A percentile compares a stretch with the other conserved stretches of the same genome.
Conservation (phyloP, 2,329 filamentous ascomycete species). For the Lasiodiplodia citricola region DNA sequence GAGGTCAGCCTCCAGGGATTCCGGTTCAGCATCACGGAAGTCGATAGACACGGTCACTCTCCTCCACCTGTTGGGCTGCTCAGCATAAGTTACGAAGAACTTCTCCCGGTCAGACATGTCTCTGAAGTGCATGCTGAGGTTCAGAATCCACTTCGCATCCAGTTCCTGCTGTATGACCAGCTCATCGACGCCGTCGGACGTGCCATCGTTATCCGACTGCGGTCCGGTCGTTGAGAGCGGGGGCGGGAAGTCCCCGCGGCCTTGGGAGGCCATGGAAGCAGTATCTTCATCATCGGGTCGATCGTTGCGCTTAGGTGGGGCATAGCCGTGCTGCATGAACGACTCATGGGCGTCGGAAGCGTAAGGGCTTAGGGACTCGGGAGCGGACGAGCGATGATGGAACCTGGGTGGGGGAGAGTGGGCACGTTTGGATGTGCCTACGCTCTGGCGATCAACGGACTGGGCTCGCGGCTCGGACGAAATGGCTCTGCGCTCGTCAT, state of each 20-base stretch:
- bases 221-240: constrained; percentile 38
- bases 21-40: constrained; percentile 78
- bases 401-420: constrained; percentile 47
- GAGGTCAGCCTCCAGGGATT: constrained; percentile 86
- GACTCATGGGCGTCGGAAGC: constrained; percentile 28
- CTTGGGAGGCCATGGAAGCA: constrained; percentile 34
- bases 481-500: constrained; percentile 73
- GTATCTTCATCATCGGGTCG: constrained; percentile 40
- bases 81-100: constrained; percentile 95
- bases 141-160: constrained; percentile 90
- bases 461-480: constrained; percentile 72
- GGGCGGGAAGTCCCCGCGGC: not conserved
- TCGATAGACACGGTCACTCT: constrained; percentile 93
- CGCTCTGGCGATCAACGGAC: constrained; percentile 60
- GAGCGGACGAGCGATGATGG: constrained; percentile 46
- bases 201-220: constrained; percentile 39
- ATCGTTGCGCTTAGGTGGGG: constrained; percentile 4
- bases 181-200: constrained; percentile 55
- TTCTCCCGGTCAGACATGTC: constrained; percentile 94
- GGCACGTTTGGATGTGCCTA: constrained; percentile 48
- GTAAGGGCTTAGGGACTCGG: constrained; percentile 43
- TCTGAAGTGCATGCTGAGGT: constrained; percentile 97
- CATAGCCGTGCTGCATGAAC: not conserved
- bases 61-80: constrained; percentile 78
- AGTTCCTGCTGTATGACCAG: constrained; percentile 77